These are phyloP conservation scores for Tuber melanosporum DNA, from an alignment of 495 filamentous ascomycete species.

Conservation along the genomic window DNA sequence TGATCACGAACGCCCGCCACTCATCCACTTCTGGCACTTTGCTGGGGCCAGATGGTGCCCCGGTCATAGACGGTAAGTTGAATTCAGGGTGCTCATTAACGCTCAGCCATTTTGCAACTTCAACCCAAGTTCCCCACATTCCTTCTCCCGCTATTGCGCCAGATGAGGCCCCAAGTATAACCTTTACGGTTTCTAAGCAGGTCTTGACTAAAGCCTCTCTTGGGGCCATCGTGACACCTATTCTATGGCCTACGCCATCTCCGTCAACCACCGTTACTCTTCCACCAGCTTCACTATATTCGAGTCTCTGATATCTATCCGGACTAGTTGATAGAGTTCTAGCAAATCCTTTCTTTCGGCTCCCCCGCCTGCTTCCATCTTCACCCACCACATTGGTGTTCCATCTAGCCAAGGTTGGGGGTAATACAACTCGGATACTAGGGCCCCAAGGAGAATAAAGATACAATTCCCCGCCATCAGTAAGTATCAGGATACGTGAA, in stretches of 20 bases:
- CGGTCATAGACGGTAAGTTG: constrained; percentile 5
- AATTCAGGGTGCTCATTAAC: constrained; percentile 20
- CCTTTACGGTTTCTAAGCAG: constrained; percentile 34
- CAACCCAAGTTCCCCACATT: constrained; percentile 36
- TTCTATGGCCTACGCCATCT: constrained; percentile 39
- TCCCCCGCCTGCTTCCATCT: constrained; percentile 40
- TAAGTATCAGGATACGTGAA: constrained; percentile 63
- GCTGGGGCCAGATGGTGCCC: constrained; percentile 18
- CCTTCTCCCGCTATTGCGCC: constrained; percentile 34
- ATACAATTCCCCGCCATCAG: constrained; percentile 59
- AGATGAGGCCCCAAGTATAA: constrained; percentile 32
- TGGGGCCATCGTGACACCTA: constrained; percentile 37
- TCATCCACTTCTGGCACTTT: constrained; percentile 47
- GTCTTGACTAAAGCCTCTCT: constrained; percentile 34
- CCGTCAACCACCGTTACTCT: constrained; percentile 40
- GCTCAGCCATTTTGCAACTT: constrained; percentile 32
- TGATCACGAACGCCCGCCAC: constrained; percentile 71
- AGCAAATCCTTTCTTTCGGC: constrained; percentile 40
- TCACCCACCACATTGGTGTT: constrained; percentile 42
- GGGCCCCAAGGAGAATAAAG: constrained; percentile 71
- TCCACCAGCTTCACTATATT: constrained; percentile 39
- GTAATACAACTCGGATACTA: constrained; percentile 53
- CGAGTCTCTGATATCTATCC: constrained; percentile 34
- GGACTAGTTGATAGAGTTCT: constrained; percentile 39
- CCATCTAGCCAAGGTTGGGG: constrained; percentile 43